Evolutionary conservation across 2,329 filamentous ascomycete species (phyloP).

Genomic region (Cadophora malorum): DNA sequence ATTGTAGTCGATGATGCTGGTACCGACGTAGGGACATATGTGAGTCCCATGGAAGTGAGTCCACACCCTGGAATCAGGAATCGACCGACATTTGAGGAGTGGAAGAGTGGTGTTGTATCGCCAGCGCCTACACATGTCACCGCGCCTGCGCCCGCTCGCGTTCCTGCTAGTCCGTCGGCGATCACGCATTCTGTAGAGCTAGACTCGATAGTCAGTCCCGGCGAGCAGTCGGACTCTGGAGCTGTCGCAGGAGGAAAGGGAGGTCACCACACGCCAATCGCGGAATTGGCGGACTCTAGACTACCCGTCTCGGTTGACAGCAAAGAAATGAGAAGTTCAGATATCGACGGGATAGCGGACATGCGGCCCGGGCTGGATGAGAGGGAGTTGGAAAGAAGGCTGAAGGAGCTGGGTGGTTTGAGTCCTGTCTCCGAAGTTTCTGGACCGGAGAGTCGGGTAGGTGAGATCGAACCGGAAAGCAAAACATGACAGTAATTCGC

Average conservation of each 20-base stretch:
- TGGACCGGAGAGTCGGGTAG: not conserved
- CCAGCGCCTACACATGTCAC: not conserved
- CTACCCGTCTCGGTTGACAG: not conserved
- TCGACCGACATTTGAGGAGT: constrained; percentile 1
- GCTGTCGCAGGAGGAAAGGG: not conserved
- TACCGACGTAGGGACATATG: not conserved
- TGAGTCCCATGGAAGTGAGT: not conserved
- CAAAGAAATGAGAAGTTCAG: not conserved
- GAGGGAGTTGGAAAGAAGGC: constrained; percentile 11
- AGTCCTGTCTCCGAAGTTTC: constrained; percentile 1
- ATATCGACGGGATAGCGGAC: not conserved
- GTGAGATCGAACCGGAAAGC: not conserved
- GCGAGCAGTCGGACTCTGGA: not conserved
- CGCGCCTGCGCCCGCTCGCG: not conserved
- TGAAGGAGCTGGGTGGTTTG: constrained; percentile 7
- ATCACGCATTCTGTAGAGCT: not conserved
- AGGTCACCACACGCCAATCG: not conserved
- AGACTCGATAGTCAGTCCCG: not conserved
- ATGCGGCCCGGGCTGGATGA: not conserved
- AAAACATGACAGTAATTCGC: not conserved
- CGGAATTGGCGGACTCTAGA: not conserved
- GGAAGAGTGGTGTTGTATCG: constrained; percentile 8
- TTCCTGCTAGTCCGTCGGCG: not conserved
- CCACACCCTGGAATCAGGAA: not conserved
- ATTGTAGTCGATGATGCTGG: not conserved